Conservation (phyloP, 768 basidiomycete genomes). For the Suillus bovinus region DNA sequence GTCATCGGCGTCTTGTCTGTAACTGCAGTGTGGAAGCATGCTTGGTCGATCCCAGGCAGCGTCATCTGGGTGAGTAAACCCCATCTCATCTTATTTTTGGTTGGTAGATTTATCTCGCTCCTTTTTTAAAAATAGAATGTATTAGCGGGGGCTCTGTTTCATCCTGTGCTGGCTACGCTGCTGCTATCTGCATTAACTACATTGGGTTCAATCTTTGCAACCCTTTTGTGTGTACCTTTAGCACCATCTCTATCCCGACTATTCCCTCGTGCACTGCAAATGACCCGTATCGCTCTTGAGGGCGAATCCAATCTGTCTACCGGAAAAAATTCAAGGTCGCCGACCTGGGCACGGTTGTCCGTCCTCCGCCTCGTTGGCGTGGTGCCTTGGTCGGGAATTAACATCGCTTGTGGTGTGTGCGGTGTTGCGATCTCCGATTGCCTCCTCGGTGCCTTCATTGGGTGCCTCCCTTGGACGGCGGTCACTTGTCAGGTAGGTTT, state of each 20-base stretch:
- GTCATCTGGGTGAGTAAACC: constrained; percentile 74
- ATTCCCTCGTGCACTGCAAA: constrained; percentile 82
- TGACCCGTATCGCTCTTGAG: constrained; percentile 82
- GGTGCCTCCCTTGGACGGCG: constrained; percentile 85
- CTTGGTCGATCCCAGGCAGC: constrained; percentile 95
- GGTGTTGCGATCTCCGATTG: constrained; percentile 77
- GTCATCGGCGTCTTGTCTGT: constrained; percentile 82
- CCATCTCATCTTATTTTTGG: constrained; percentile 13
- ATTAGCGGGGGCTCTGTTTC: constrained; percentile 83
- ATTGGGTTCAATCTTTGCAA: constrained; percentile 80
- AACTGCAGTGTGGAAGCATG: constrained; percentile 92
- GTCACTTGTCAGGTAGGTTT: constrained; percentile 80
- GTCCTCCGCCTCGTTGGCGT: constrained; percentile 89
- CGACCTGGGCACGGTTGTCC: constrained; percentile 82
- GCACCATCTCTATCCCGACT: constrained; percentile 79
- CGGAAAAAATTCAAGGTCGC: constrained; percentile 36
- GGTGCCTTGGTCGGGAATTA: constrained; percentile 97
- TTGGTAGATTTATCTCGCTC: constrained; percentile 14
- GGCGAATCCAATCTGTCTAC: constrained; percentile 53
- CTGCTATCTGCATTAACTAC: constrained; percentile 85
- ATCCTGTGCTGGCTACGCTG: constrained; percentile 78
- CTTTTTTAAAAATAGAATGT: constrained; percentile 64
- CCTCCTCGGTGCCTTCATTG: constrained; percentile 80
- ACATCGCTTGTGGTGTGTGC: constrained; percentile 93
- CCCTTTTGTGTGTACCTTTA: constrained; percentile 78